Conservation (phyloP, 129 eudicot genomes). For the Pulicaria dysenterica region DNA sequence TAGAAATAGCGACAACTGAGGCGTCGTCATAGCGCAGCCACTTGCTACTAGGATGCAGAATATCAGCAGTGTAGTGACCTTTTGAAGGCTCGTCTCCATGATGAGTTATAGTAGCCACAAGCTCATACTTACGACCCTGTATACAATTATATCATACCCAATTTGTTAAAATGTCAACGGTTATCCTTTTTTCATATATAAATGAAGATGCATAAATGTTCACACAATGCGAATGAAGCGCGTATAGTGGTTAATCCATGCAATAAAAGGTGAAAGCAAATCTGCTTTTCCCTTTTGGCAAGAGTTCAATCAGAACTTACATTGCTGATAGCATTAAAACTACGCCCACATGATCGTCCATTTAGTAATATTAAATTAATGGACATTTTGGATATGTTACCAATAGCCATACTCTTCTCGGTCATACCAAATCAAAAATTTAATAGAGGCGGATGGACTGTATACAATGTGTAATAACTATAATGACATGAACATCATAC, state of each 20-base stretch:
- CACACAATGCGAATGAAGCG: background rate
- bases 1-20: constrained; percentile 54
- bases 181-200: too few relatives aligned
- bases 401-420: constrained; percentile 6
- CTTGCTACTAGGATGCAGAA: constrained; percentile 60
- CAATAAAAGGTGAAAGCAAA: too few relatives aligned
- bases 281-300: background rate
- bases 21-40: constrained; percentile 82
- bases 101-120: constrained; percentile 81
- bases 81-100: constrained; percentile 87
- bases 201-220: background rate
- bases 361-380: background rate
- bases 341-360: background rate
- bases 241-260: too few relatives aligned
- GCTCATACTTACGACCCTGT: constrained; percentile 75
- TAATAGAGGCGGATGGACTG: background rate
- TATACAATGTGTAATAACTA: background rate
- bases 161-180: background rate
- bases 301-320: background rate
- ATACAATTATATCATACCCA: background rate
- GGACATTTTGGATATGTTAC: constrained; percentile 1
- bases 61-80: constrained; percentile 84
- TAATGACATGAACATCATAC: constrained; percentile 27
- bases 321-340: constrained; percentile 11
- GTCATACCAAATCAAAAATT: background rate